Evolutionary conservation across 192 early-diverging fungal genomes (phyloP).

Genomic region (Gryganskiella cystojenkinii): DNA sequence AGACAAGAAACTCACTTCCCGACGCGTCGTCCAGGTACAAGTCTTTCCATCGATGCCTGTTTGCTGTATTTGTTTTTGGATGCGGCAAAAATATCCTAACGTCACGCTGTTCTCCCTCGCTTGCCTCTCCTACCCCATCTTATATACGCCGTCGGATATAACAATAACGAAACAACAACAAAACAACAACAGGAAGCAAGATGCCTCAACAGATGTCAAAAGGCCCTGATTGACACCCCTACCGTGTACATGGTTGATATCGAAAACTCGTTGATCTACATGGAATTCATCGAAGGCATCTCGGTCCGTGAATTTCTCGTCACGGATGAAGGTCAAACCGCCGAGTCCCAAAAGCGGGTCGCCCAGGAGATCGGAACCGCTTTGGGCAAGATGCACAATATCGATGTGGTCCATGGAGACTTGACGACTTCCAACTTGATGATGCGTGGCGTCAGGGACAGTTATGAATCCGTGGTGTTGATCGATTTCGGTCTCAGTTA

Average conservation of each 20-base stretch:
- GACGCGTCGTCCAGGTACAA: constrained; percentile 74
- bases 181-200: constrained; percentile 75
- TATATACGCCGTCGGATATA: neutral
- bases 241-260: constrained; percentile 85
- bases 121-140: neutral
- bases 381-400: constrained; percentile 83
- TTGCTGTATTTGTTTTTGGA: neutral
- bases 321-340: constrained; percentile 24
- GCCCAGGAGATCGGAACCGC: constrained; percentile 69
- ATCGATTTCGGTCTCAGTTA: constrained; percentile 99
- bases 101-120: neutral
- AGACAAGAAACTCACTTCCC: constrained; percentile 83
- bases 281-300: constrained; percentile 86
- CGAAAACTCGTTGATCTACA: constrained; percentile 79
- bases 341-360: constrained; percentile 37
- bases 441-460: constrained; percentile 60
- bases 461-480: constrained; percentile 70
- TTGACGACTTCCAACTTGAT: constrained; percentile 97
- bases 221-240: constrained; percentile 83
- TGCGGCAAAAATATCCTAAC: neutral
- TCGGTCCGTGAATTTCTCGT: constrained; percentile 81
- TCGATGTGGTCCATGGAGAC: constrained; percentile 95
- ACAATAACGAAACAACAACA: neutral
- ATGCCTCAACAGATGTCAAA: constrained; percentile 77
- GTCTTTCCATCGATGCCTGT: neutral